Base-by-base conservation (phyloP, 169 alveolate genomes). In the Cytauxzoon felis region DNA sequence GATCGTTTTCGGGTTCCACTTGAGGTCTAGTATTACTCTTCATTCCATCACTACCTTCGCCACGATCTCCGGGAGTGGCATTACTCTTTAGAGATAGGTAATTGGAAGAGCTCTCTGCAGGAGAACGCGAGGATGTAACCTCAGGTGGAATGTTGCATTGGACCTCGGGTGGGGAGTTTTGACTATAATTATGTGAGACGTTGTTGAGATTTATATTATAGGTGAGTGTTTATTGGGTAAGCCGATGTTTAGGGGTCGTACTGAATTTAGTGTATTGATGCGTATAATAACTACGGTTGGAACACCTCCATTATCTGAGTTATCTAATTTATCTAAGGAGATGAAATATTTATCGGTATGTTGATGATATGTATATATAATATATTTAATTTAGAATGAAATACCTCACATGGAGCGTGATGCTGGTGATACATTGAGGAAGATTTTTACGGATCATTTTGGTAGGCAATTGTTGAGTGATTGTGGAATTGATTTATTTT, bases 211-310 rank as follows among this genome's bases (percentile, higher is more conserved):
- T 58, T 43, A n/a, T n/a, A 83, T 79, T 42, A 61, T 83, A 36
- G 93, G 93, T 23, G 95, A 90, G 53, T 84, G 92, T 80, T 78
- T 90, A 52, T 53, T 88, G 21, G 96, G 95, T 13, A 88, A 65
- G 62, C 95, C 97, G 21, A 62, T 92, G 42, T 92, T 92, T 81
- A 78, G 89, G 48, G 97, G 95, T n/a, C 82, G 92, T 33, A 91
- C 92, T 6, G 93, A 81, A 68, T 90, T 88, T 54, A 91, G 89
- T 60, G 88, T 80, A 49, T 76, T 79, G 7, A 84, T 83, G 81
- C 87, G 91, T 50, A 89, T 83, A 1, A 80, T 85, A 18, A 87
- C 84, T 69, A 88, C 89, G 21, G 79, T 86, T 50, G 95, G 93
- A 0, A 80, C 76, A 29, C 93, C 93, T 8, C 87, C 69, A 47